These are phyloP conservation scores for Dactylorhiza incarnata DNA, from an alignment of 106 monocot species.

Conservation along the genomic window DNA sequence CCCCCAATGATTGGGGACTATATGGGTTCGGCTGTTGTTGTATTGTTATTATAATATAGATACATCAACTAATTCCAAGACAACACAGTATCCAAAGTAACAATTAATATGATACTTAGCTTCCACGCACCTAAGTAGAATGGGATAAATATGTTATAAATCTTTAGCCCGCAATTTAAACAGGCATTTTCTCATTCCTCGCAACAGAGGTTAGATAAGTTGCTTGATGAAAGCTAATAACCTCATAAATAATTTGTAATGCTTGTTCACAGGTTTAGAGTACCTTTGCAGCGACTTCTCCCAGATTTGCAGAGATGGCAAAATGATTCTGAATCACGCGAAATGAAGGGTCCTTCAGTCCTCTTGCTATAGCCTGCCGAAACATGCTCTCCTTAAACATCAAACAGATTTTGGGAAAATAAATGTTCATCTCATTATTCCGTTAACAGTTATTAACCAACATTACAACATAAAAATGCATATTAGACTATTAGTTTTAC, in stretches of 20 bases:
- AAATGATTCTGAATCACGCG: slow-evolving; percentile 98
- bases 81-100: neutral
- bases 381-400: slow-evolving; percentile 4
- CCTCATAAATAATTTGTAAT: neutral
- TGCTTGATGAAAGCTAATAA: neutral
- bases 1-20: too few relatives aligned
- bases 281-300: slow-evolving; percentile 97
- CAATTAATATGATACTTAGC: neutral
- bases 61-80: neutral
- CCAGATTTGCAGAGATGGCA: slow-evolving; percentile 76
- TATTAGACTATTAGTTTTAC: neutral
- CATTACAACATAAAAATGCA: neutral
- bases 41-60: neutral
- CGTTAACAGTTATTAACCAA: neutral
- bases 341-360: slow-evolving; percentile 87
- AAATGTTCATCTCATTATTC: neutral
- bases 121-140: neutral
- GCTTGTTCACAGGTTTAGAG: neutral
- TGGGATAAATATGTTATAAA: neutral
- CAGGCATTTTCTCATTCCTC: neutral
- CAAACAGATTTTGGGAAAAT: neutral
- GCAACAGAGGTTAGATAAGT: neutral
- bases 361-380: slow-evolving; percentile 73
- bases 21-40: too few relatives aligned
- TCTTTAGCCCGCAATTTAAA: neutral